phyloP scores from a whole-genome alignment of 192 early-diverging fungal species.

The Backusella morwellensis region DNA sequence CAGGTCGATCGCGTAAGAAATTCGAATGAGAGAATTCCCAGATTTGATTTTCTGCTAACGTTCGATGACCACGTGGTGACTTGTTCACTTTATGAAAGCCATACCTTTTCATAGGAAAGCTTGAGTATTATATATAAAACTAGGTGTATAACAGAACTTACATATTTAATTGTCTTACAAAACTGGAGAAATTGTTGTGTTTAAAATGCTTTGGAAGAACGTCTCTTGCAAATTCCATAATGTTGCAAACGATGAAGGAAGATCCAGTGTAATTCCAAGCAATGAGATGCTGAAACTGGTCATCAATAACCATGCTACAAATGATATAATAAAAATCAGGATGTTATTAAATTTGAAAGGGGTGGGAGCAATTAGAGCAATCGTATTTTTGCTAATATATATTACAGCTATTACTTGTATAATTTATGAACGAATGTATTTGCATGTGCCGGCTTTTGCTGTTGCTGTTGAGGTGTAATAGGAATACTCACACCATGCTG shows the following conservation, averaged over 20 bases:
- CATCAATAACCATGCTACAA: slow-evolving; percentile 81
- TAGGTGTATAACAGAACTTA: slow-evolving; percentile 34
- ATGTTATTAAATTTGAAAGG: background rate
- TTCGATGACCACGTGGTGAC: slow-evolving; percentile 80
- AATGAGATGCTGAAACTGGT: slow-evolving; percentile 83
- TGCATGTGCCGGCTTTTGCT: slow-evolving; percentile 4
- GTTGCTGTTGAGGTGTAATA: slow-evolving; percentile 11
- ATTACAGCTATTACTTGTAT: slow-evolving; percentile 27
- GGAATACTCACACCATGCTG: background rate
- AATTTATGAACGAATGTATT: slow-evolving; percentile 40
- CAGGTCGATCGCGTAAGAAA: slow-evolving; percentile 72
- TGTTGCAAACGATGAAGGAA: slow-evolving; percentile 89
- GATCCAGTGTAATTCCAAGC: slow-evolving; percentile 87
- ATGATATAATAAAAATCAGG: background rate
- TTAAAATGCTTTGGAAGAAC: slow-evolving; percentile 92
- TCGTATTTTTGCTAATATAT: background rate
- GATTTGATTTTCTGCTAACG: slow-evolving; percentile 88
- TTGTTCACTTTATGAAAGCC: slow-evolving; percentile 95
- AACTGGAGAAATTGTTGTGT: slow-evolving; percentile 90
- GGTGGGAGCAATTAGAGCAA: too few relatives aligned
- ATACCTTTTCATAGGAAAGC: slow-evolving; percentile 42
- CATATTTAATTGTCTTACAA: slow-evolving; percentile 88
- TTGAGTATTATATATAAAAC: background rate
- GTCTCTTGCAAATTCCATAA: slow-evolving; percentile 86
- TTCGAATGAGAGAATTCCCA: slow-evolving; percentile 91